phyloP scores from a whole-genome alignment of 352 stramenopile genomes.

The Plasmopara muralis region DNA sequence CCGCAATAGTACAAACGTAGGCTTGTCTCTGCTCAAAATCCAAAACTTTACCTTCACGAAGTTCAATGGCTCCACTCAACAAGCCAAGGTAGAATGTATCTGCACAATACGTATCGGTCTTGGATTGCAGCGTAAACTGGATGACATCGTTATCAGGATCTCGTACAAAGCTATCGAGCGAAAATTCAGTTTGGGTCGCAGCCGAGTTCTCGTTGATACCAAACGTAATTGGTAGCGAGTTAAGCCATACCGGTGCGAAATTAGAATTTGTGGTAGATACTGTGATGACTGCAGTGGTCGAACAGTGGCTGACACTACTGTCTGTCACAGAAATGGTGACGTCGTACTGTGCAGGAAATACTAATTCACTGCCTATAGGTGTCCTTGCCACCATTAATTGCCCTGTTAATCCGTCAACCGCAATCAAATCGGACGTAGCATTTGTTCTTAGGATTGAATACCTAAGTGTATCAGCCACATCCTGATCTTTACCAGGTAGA shows the following conservation, averaged over 20 bases:
- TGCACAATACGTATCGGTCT: constrained; percentile 37
- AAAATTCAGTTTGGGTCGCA: constrained; percentile 17
- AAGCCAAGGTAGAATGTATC: constrained; percentile 40
- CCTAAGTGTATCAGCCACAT: constrained; percentile 36
- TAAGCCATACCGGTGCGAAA: constrained; percentile 41
- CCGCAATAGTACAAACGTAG: constrained; percentile 44
- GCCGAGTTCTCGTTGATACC: constrained; percentile 37
- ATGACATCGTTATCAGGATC: constrained; percentile 43
- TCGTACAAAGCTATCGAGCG: constrained; percentile 22
- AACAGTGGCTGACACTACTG: constrained; percentile 25
- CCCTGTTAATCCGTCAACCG: constrained; percentile 38
- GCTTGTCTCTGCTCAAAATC: constrained; percentile 36
- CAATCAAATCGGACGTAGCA: constrained; percentile 26
- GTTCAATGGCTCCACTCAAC: constrained; percentile 20
- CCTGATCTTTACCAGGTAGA: constrained; percentile 44
- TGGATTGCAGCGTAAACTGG: constrained; percentile 44
- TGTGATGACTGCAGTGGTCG: constrained; percentile 12
- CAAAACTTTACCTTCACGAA: constrained; percentile 22
- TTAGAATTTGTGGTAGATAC: constrained; percentile 42
- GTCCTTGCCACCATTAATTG: constrained; percentile 35
- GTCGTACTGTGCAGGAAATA: constrained; percentile 29
- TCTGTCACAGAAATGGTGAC: constrained; percentile 39
- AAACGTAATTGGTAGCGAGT: constrained; percentile 21
- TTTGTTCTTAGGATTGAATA: constrained; percentile 31
- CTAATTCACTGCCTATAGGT: constrained; percentile 24